Percentiles rank a stretch among this genome's conserved stretches.
phyloP scores from a whole-genome alignment of 192 early-diverging fungal species.

The Jimgerdemannia lactiflua region DNA sequence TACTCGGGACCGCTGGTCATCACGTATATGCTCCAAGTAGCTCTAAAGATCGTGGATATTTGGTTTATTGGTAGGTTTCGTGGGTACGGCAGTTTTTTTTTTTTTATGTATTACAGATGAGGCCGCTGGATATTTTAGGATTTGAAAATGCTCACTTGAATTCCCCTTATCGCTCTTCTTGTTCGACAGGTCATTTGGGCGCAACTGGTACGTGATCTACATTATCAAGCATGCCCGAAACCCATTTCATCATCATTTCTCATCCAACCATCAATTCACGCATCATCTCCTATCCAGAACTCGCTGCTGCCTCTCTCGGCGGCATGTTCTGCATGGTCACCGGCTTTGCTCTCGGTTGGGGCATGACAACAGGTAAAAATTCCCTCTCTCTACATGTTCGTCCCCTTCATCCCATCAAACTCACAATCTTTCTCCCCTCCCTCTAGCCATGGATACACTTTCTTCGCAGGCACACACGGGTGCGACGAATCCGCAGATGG shows the following conservation, averaged over 20 bases:
- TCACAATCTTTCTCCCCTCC: conserved; percentile 1
- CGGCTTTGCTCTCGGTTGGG: conserved; percentile 19
- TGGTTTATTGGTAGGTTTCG: conserved; percentile 17
- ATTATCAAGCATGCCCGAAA: too few species aligned
- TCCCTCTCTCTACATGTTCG: neutral
- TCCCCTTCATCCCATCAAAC: neutral
- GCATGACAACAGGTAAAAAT: conserved; percentile 24
- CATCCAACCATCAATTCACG: too few species aligned
- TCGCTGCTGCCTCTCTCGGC: conserved; percentile 22
- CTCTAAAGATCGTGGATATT: conserved; percentile 6
- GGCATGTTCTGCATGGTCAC: conserved; percentile 12
- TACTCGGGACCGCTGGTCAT: conserved; percentile 13
- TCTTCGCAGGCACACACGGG: conserved; percentile 25
- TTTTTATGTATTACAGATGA: neutral
- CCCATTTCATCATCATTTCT: too few species aligned
- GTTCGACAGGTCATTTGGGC: neutral
- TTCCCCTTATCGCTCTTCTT: neutral
- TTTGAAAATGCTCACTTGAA: neutral
- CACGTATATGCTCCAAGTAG: conserved; percentile 16
- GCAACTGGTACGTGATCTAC: neutral
- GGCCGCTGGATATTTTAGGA: neutral
- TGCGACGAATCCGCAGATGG: conserved; percentile 11
- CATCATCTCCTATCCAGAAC: neutral
- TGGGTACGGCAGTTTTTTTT: conserved; percentile 6
- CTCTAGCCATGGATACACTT: conserved; percentile 23